phyloP scores from a whole-genome alignment of 169 alveolate genomes.

The Plasmodium malariae region DNA sequence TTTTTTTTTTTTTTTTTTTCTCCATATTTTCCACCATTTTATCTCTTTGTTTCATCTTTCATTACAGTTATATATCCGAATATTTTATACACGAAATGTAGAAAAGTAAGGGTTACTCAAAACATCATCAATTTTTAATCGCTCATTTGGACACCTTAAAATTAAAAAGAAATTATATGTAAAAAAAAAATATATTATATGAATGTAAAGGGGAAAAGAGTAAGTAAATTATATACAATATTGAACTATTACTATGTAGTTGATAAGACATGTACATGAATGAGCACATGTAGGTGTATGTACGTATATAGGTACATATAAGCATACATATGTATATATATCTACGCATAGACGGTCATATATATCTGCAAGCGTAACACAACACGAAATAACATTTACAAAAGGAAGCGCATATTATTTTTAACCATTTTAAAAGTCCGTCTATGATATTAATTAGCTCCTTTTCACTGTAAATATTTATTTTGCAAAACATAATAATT shows the following conservation, averaged over 20 bases:
- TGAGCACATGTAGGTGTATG: neutral
- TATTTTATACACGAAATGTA: constrained; percentile 28
- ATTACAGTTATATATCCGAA: neutral
- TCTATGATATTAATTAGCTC: constrained; percentile 57
- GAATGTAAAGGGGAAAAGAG: neutral
- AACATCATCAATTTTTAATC: constrained; percentile 71
- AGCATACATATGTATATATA: neutral
- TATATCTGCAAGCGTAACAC: neutral
- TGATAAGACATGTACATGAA: no score
- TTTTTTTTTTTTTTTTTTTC: no score
- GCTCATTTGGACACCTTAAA: constrained; percentile 71
- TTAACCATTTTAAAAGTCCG: constrained; percentile 74
- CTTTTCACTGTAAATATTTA: constrained; percentile 41
- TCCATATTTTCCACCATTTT: no score
- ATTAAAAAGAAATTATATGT: constrained; percentile 5
- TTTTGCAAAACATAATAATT: neutral
- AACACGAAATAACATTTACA: no score
- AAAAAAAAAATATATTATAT: no score
- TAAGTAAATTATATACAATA: neutral
- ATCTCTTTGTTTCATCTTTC: neutral
- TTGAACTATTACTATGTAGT: neutral
- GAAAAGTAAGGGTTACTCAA: constrained; percentile 58
- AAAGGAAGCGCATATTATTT: no score
- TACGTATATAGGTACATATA: no score
- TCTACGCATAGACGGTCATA: neutral